Evolutionary conservation across 202 grass and related monocot genomes (phyloP).

Genomic region (Schoenoplectus triqueter): DNA sequence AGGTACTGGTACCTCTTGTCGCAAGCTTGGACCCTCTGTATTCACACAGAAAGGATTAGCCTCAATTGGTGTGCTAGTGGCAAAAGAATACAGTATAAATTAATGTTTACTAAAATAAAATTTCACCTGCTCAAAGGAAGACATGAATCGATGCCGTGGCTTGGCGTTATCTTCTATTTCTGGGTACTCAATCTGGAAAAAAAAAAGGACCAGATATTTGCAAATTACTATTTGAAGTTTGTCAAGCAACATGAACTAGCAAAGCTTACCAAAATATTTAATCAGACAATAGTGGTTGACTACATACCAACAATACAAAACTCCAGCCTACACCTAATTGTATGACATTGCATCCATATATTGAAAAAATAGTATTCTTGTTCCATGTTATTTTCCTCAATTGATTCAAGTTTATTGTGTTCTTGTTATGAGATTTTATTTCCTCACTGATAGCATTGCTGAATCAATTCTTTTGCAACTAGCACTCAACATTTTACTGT

Average conservation of each 20-base stretch:
- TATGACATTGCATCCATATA: not conserved
- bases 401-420: not conserved
- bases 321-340: not conserved
- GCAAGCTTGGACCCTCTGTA: constrained; percentile 84
- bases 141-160: constrained; percentile 95
- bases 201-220: not conserved
- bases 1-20: constrained; percentile 94
- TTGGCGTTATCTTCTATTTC: constrained; percentile 97
- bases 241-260: constrained; percentile 12
- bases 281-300: not conserved
- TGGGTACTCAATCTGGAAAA: constrained; percentile 74
- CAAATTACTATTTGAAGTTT: not conserved
- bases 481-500: not conserved
- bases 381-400: not conserved
- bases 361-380: not conserved
- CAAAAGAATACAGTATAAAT: not conserved
- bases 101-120: constrained; percentile 1
- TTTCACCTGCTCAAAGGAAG: constrained; percentile 91
- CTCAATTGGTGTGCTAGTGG: constrained; percentile 26
- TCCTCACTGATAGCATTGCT: not conserved
- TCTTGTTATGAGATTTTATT: not conserved
- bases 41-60: constrained; percentile 1
- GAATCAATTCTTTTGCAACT: not conserved
- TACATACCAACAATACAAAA: not conserved
- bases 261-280: not conserved